Base-by-base conservation (phyloP, 352 stramenopile genomes). In the Phytophthora pisi region DNA sequence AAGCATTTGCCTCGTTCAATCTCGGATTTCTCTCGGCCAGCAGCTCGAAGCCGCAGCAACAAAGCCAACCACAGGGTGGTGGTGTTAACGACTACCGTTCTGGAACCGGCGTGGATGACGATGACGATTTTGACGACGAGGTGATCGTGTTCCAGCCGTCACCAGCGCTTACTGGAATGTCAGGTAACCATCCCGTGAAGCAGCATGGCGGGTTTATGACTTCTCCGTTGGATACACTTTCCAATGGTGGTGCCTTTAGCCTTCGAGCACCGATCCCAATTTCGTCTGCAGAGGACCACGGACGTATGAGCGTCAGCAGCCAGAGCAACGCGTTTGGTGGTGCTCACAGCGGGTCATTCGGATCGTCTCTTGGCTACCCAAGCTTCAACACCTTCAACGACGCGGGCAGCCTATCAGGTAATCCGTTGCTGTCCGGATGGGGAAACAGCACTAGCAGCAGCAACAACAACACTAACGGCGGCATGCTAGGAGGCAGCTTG, bases 61-160 rank as follows among this genome's bases (percentile, higher is more conserved):
- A 54, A 60, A 26, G 16, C 31, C 53, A 57, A 56, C 51, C 46
- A 52, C 50, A 64, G 30, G 53, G 49, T 51, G 16, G 24, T 50
- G 58, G 61, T 34, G 13, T 13, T 28, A 70, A 61, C 20, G 45
- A 20, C 4, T 58, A 60, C 23, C 28, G 30, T 26, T 20, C 45
- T 36, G 59, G 36, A 2, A 60, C 60, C 47, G 63, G 54, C 15
- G 65, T 68, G 15, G 78, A 87, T 38, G 79, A 82, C 0, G 83
- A 89, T n/a, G 87, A 93, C 40, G 81, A 95, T 23, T 87, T 93
- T 62, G 85, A 93, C 51, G 87, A 93, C 60, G 87, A 95, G 69
- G 86, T 95, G 50, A 95, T 95, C 57, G 84, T 95, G 23, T 95
- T 88, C 68, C 82, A 89, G 64, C 87, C 87, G 16, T 86, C 82